phyloP scores from a whole-genome alignment of 1,139 yeast genomes.

The Yamadazyma sp. region DNA sequence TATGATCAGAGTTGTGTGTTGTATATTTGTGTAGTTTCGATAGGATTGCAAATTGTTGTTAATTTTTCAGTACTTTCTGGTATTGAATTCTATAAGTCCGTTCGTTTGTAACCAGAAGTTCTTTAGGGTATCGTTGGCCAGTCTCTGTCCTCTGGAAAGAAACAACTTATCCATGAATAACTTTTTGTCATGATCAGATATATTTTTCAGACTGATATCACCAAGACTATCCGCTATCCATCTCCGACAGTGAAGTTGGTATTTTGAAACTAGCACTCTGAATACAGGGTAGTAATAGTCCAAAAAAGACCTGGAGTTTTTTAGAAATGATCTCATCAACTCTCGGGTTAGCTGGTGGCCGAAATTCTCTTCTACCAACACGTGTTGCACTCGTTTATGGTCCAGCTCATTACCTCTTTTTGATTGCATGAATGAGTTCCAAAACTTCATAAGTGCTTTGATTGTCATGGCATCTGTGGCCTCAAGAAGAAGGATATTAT shows the following conservation, averaged over 20 bases:
- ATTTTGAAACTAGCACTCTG: constrained; percentile 52
- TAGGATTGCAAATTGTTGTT: not conserved
- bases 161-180: constrained; percentile 55
- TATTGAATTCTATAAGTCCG: constrained; percentile 47
- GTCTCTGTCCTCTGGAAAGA: constrained; percentile 64
- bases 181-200: constrained; percentile 24
- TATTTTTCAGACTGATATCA: constrained; percentile 25
- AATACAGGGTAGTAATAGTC: constrained; percentile 58
- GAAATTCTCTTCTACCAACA: constrained; percentile 35
- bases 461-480: constrained; percentile 67
- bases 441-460: constrained; percentile 61
- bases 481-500: constrained; percentile 45
- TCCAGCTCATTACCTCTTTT: constrained; percentile 54
- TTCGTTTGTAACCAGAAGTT: constrained; percentile 64
- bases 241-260: constrained; percentile 44
- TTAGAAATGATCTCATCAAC: constrained; percentile 36
- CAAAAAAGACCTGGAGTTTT: constrained; percentile 60
- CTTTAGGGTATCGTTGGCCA: constrained; percentile 55
- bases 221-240: constrained; percentile 43
- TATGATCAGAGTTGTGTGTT: constrained; percentile 1
- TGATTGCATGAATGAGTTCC: constrained; percentile 57
- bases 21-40: constrained; percentile 1
- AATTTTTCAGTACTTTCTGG: constrained; percentile 7
- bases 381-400: constrained; percentile 31
- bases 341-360: constrained; percentile 36